Base-by-base conservation (phyloP, 768 basidiomycete genomes). In the Amylocystis lapponica region DNA sequence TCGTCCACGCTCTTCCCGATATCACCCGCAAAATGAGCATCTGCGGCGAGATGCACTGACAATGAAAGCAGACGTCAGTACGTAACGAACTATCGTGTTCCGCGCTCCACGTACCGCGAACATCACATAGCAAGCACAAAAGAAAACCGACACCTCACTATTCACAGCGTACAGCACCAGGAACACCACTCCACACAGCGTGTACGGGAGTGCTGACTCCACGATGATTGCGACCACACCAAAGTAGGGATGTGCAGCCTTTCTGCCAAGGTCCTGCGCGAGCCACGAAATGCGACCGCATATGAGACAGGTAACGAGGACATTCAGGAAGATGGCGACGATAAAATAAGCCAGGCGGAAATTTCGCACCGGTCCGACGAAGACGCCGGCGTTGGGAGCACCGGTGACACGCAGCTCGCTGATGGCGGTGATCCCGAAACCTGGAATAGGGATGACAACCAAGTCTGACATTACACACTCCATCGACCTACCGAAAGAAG, bases 121-220 rank as follows among this genome's bases (percentile, higher is more conserved):
- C 49, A 67, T 66, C 9, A 62, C 61, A 59, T 66, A 70, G 27
- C 67, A 60, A 43, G 66, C 63, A 30, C 64, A 64, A 41, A 68
- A 64, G 2, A 60, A 56, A 23, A 61, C 61, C 3, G 63, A 55
- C 22, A 60, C 56, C 23, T 55, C 54, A 36, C 59, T 61, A 19
- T 55, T 56, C 20, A 57, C 38, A 0, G 61, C 65, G 45, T 63
- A 67, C 4, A 64, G 58, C 41, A 67, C 55, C 37, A 66, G 55
- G 48, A 61, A 67, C 52, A 61, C 62, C 38, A 66, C 55, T 2
- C 66, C 66, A 41, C 61, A 49, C 14, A 64, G 14, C 38, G 61
- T 67, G 50, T 65, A 69, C 12, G 63, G 61, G 2, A 64, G 62
- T 3, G 67, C 67, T 13, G 64, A 66, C 47, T 69, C 67, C 36